Percentiles rank a stretch among this genome's conserved stretches.
phyloP scores from a whole-genome alignment of 108 stramenopile genomes.

The Skeletonema grethae region DNA sequence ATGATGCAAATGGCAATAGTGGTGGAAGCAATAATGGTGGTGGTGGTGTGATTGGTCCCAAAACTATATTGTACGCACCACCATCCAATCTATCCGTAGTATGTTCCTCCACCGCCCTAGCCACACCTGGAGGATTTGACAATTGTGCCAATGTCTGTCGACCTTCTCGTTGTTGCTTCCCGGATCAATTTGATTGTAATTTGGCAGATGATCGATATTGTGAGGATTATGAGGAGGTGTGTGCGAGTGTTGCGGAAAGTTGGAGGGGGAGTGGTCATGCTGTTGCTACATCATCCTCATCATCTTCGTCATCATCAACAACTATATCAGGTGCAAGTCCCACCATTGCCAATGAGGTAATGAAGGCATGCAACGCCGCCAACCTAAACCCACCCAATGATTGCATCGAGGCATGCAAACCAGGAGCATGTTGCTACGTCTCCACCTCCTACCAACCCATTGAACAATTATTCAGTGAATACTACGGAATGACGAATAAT shows the following conservation, averaged over 20 bases:
- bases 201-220: slow-evolving; percentile 20
- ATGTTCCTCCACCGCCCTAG: slow-evolving; percentile 18
- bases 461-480: slow-evolving; percentile 28
- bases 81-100: slow-evolving; percentile 3
- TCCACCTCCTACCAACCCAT: slow-evolving; percentile 24
- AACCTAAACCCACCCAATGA: slow-evolving; percentile 24
- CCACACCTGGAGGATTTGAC: slow-evolving; percentile 27
- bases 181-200: slow-evolving; percentile 19
- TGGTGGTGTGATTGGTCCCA: not conserved
- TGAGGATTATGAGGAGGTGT: slow-evolving; percentile 18
- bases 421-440: slow-evolving; percentile 33
- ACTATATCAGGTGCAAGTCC: not conserved
- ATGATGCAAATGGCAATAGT: not conserved
- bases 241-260: slow-evolving; percentile 25
- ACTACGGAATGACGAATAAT: slow-evolving; percentile 5
- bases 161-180: slow-evolving; percentile 33
- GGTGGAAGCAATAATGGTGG: too few species aligned
- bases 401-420: slow-evolving; percentile 31
- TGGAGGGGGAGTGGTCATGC: slow-evolving; percentile 47
- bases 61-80: not conserved
- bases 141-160: slow-evolving; percentile 15
- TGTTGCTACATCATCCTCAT: not conserved
- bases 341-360: slow-evolving; percentile 24
- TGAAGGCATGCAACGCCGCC: slow-evolving; percentile 31
- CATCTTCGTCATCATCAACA: not conserved